A percentile compares a stretch with the other conserved stretches of the same genome.
These are phyloP conservation scores for Vitis rupestris DNA, from an alignment of 164 flowering plant species.

Conservation along the genomic window DNA sequence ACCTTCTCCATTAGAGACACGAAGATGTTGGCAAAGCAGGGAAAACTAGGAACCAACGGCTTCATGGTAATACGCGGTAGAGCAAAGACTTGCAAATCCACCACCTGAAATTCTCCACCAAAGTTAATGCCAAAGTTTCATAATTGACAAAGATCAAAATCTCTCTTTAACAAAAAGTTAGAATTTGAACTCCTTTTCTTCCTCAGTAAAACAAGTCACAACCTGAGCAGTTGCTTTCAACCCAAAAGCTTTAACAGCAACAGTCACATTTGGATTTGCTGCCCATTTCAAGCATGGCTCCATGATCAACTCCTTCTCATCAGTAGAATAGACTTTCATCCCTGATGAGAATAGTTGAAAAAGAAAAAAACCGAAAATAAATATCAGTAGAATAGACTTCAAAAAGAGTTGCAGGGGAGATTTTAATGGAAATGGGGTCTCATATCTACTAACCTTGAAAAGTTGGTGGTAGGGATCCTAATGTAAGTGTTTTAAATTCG, in stretches of 20 bases:
- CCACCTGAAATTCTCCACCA: slow-evolving; percentile 46
- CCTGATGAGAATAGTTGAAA: slow-evolving; percentile 40
- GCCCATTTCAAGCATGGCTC: slow-evolving; percentile 94
- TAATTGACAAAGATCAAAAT: no score
- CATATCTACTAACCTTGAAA: slow-evolving; percentile 66
- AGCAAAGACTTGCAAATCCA: slow-evolving; percentile 94
- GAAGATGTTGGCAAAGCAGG: slow-evolving; percentile 81
- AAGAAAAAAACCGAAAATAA: neutral
- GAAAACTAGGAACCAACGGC: slow-evolving; percentile 93
- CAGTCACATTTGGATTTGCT: slow-evolving; percentile 79
- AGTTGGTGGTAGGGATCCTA: slow-evolving; percentile 89
- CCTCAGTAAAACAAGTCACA: neutral
- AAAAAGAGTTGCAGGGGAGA: neutral
- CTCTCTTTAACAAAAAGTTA: neutral
- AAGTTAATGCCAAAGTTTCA: no score
- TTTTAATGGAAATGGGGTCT: neutral
- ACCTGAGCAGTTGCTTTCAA: slow-evolving; percentile 80
- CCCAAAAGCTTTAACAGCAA: slow-evolving; percentile 85
- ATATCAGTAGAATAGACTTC: neutral
- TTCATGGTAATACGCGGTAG: slow-evolving; percentile 84
- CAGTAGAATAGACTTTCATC: slow-evolving; percentile 90
- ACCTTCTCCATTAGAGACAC: slow-evolving; percentile 98
- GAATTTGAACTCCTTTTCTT: neutral
- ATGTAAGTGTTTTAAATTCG: slow-evolving; percentile 77
- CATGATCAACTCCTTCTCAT: slow-evolving; percentile 96